Percentiles rank a stretch among this genome's conserved stretches.
phyloP scores from a whole-genome alignment of 495 filamentous ascomycete genomes.

The Aspergillus heteromorphus region DNA sequence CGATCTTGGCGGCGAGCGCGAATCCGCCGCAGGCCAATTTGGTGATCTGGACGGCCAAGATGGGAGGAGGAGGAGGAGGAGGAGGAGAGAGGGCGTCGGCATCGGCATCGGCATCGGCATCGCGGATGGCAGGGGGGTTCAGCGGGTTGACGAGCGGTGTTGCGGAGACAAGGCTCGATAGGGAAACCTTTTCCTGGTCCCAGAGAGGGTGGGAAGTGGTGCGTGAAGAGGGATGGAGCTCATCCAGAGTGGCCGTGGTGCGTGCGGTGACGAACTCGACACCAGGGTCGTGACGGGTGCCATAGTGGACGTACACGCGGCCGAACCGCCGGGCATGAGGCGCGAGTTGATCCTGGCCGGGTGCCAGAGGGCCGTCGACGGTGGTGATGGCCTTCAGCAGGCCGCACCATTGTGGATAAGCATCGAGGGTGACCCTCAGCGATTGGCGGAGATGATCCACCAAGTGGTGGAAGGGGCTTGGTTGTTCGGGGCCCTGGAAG shows the following conservation, averaged over 20 bases:
- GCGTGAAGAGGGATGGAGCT: conserved; percentile 24
- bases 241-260: conserved; percentile 17
- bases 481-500: conserved; percentile 13
- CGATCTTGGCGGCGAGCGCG: conserved; percentile 34
- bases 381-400: conserved; percentile 17
- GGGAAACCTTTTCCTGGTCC: conserved; percentile 17
- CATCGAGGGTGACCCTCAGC: conserved; percentile 19
- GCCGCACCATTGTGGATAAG: conserved; percentile 31
- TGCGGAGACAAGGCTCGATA: conserved; percentile 10
- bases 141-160: conserved; percentile 7
- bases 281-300: conserved; percentile 28
- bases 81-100: conserved; percentile 9
- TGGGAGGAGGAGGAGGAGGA: conserved; percentile 21
- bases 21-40: conserved; percentile 36
- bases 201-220: conserved; percentile 21
- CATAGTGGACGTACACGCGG: conserved; percentile 28
- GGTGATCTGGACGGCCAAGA: conserved; percentile 34
- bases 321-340: conserved; percentile 28
- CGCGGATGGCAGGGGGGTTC: background rate
- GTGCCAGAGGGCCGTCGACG: conserved; percentile 1
- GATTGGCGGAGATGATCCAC: conserved; percentile 19
- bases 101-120: conserved; percentile 2
- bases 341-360: background rate
- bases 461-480: conserved; percentile 1
- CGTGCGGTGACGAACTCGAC: conserved; percentile 29